Evolutionary conservation across 2,329 filamentous ascomycete species (phyloP).

Genomic region (Tothia fuscella): DNA sequence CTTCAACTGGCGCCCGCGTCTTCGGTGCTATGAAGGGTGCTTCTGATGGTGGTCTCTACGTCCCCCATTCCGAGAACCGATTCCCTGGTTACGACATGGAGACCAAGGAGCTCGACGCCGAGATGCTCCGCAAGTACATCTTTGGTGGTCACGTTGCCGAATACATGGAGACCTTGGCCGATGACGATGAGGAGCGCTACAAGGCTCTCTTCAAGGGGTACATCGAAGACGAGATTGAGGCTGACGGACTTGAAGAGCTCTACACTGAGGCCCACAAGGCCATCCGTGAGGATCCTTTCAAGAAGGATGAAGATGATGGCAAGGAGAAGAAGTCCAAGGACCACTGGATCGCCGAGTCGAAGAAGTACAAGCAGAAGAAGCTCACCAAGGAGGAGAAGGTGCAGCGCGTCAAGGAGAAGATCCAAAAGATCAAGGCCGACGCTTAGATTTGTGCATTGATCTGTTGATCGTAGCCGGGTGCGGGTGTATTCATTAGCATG

Average conservation of each 20-base stretch:
- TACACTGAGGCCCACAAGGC: conserved; percentile 90
- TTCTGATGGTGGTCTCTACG: conserved; percentile 90
- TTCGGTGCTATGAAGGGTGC: conserved; percentile 99
- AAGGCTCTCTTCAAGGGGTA: conserved; percentile 97
- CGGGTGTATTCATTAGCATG: no score
- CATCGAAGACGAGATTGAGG: conserved; percentile 92
- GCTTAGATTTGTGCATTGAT: not conserved
- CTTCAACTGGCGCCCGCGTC: conserved; percentile 95
- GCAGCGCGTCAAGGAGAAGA: conserved; percentile 78
- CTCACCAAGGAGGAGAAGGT: conserved; percentile 73
- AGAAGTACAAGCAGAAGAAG: conserved; percentile 75
- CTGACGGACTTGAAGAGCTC: conserved; percentile 91
- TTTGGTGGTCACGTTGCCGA: conserved; percentile 95
- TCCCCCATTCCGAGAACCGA: conserved; percentile 98
- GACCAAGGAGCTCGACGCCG: conserved; percentile 92
- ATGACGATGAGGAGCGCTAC: conserved; percentile 99
- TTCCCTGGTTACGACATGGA: conserved; percentile 99
- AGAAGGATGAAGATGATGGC: conserved; percentile 66
- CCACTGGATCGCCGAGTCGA: conserved; percentile 88
- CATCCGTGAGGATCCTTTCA: conserved; percentile 96
- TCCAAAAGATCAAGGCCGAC: conserved; percentile 58
- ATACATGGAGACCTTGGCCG: conserved; percentile 99
- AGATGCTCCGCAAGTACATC: conserved; percentile 98
- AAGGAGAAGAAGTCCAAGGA: conserved; percentile 97
- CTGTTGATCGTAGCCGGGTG: no score